Conservation (phyloP, 352 stramenopile species). For the Phytopythium boreale region DNA sequence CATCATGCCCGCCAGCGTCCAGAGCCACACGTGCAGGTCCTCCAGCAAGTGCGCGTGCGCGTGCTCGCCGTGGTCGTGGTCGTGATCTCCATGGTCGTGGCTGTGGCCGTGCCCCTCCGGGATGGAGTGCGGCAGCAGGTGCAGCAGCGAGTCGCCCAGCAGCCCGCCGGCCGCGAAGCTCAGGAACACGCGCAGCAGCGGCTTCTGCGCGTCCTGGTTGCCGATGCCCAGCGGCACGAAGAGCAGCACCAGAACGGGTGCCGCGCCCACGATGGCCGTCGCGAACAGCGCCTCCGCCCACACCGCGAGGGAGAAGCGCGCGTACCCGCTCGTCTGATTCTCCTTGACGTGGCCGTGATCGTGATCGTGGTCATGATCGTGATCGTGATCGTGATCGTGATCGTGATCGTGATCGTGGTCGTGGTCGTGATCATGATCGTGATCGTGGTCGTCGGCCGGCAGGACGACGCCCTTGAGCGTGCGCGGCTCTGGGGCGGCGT, state of each 20-base stretch:
- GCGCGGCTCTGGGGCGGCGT: background rate
- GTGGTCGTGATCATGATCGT: slow-evolving; percentile 29
- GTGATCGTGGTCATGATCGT: slow-evolving; percentile 15
- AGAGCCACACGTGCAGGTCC: slow-evolving; percentile 73
- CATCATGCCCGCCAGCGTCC: slow-evolving; percentile 70
- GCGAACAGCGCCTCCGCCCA: slow-evolving; percentile 68
- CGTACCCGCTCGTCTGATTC: background rate
- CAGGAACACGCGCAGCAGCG: slow-evolving; percentile 79
- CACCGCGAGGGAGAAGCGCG: slow-evolving; percentile 43
- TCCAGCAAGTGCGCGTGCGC: slow-evolving; percentile 55
- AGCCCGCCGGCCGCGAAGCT: slow-evolving; percentile 87
- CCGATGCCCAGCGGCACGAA: slow-evolving; percentile 64
- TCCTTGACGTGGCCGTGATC: slow-evolving; percentile 12
- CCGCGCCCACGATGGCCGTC: slow-evolving; percentile 67
- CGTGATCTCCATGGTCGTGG: slow-evolving; percentile 22
- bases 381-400: slow-evolving; percentile 15
- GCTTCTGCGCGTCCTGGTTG: slow-evolving; percentile 58
- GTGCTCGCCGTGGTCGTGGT: slow-evolving; percentile 26
- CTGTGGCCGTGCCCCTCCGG: slow-evolving; percentile 20
- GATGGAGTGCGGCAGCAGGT: slow-evolving; percentile 89
- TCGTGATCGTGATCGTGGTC: slow-evolving; percentile 8
- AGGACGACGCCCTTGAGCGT: no score
- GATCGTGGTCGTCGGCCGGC: slow-evolving; percentile 9
- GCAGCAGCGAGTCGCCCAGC: slow-evolving; percentile 88
- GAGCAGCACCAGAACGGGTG: slow-evolving; percentile 64